Percentiles rank a stretch among this genome's conserved stretches.
Evolutionary conservation across 2,329 filamentous ascomycete species (phyloP).

Genomic region (Neonectria hederae): DNA sequence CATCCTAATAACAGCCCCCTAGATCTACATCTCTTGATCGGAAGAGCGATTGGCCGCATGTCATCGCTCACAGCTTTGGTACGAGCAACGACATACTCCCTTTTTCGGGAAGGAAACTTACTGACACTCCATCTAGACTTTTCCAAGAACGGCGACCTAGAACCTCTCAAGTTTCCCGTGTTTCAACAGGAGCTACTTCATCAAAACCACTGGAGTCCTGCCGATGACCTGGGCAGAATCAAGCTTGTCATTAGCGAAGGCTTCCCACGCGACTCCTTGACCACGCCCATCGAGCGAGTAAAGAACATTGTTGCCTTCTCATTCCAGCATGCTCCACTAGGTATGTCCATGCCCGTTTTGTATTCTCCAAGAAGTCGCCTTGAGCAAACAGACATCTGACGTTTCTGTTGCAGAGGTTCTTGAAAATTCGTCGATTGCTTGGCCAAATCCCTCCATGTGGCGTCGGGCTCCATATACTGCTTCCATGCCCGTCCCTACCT

Average conservation of each 20-base stretch:
- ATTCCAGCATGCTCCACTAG: slow-evolving; percentile 83
- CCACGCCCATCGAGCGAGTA: slow-evolving; percentile 69
- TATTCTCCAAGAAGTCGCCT: background rate
- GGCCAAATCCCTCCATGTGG: slow-evolving; percentile 81
- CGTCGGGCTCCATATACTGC: slow-evolving; percentile 55
- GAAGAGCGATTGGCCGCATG: slow-evolving; percentile 59
- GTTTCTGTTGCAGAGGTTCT: slow-evolving; percentile 64
- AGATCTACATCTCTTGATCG: slow-evolving; percentile 66
- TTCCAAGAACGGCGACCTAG: slow-evolving; percentile 66
- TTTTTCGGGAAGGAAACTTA: background rate
- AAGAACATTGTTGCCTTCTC: slow-evolving; percentile 82
- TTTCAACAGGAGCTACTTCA: slow-evolving; percentile 76
- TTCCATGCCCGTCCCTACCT: slow-evolving; percentile 53
- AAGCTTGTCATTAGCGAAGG: slow-evolving; percentile 81
- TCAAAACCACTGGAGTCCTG: slow-evolving; percentile 76
- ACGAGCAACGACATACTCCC: slow-evolving; percentile 13
- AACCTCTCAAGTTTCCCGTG: slow-evolving; percentile 74
- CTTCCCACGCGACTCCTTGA: slow-evolving; percentile 63
- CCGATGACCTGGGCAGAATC: slow-evolving; percentile 77
- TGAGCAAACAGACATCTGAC: background rate
- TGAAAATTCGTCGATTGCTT: slow-evolving; percentile 78
- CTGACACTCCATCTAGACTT: slow-evolving; percentile 49
- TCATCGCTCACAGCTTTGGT: slow-evolving; percentile 59
- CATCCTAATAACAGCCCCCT: background rate
- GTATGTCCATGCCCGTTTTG: slow-evolving; percentile 55